phyloP scores from a whole-genome alignment of 306 rosid genomes.

The Biancaea sappan region DNA sequence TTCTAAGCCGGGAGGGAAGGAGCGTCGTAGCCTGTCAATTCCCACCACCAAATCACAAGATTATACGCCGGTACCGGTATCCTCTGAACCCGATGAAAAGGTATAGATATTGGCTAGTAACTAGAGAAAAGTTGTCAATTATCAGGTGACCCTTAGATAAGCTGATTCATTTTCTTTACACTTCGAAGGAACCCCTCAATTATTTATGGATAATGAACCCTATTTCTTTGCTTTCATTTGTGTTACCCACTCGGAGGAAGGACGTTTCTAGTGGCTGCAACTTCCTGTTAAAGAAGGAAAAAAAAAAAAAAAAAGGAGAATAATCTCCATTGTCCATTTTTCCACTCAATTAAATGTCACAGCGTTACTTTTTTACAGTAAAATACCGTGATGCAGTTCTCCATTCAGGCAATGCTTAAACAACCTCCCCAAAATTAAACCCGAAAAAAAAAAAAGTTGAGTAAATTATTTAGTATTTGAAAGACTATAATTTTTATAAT shows the following conservation, averaged over 20 bases:
- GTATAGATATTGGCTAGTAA: slow-evolving; percentile 48
- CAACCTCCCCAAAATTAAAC: too few relatives aligned
- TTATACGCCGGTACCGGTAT: slow-evolving; percentile 49
- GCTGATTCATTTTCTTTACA: slow-evolving; percentile 52
- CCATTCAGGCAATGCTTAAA: neutral
- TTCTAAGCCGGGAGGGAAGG: slow-evolving; percentile 87
- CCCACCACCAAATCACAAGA: slow-evolving; percentile 57
- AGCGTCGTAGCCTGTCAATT: slow-evolving; percentile 62
- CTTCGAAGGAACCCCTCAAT: slow-evolving; percentile 40
- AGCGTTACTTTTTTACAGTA: slow-evolving; percentile 29
- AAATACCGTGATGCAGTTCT: slow-evolving; percentile 11
- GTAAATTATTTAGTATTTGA: too few relatives aligned
- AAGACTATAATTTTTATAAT: too few relatives aligned
- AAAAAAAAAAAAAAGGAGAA: neutral
- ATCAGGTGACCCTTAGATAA: slow-evolving; percentile 40
- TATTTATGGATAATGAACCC: slow-evolving; percentile 42
- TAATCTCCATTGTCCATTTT: slow-evolving; percentile 34
- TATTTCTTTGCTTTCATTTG: slow-evolving; percentile 21
- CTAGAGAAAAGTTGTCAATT: too few relatives aligned
- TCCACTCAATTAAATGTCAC: slow-evolving; percentile 36
- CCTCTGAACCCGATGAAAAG: slow-evolving; percentile 64
- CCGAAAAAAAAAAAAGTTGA: too few relatives aligned
- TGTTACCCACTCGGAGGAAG: slow-evolving; percentile 21
- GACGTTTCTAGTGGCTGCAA: slow-evolving; percentile 15
- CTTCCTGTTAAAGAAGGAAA: neutral